These are phyloP conservation scores for Hypoxylon sp. DNA, from an alignment of 2,329 filamentous ascomycete species.

Conservation along the genomic window DNA sequence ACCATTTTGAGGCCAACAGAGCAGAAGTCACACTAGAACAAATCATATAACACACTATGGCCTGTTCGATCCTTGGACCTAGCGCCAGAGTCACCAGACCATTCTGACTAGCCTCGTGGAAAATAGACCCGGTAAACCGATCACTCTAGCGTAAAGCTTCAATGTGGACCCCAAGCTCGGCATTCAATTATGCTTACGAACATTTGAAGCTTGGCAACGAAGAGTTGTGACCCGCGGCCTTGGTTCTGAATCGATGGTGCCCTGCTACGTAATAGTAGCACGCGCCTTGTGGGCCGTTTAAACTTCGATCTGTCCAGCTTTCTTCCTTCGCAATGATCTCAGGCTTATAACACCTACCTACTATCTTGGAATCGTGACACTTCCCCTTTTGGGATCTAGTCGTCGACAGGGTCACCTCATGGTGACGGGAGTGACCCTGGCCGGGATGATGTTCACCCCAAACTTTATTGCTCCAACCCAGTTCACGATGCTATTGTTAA, in stretches of 20 bases:
- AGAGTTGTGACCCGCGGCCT: conserved; percentile 8
- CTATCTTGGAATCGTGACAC: background rate
- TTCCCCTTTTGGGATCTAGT: conserved; percentile 4
- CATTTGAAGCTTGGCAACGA: conserved; percentile 10
- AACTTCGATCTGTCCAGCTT: conserved; percentile 21
- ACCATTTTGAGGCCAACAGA: conserved; percentile 1
- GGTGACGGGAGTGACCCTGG: background rate
- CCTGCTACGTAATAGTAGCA: conserved; percentile 20
- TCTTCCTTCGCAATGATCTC: conserved; percentile 4
- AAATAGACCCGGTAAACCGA: conserved; percentile 4
- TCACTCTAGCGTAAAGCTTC: background rate
- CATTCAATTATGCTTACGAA: conserved; percentile 7
- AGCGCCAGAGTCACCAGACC: conserved; percentile 3
- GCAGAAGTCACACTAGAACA: background rate
- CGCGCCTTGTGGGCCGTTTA: conserved; percentile 12
- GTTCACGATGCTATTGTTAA: background rate
- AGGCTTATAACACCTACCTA: background rate
- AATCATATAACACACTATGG: background rate
- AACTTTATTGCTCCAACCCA: background rate
- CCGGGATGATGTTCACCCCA: conserved; percentile 8
- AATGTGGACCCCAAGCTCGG: conserved; percentile 5
- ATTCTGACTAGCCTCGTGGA: conserved; percentile 18
- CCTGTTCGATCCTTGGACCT: background rate
- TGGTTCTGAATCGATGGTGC: conserved; percentile 11
- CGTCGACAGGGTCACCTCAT: background rate